Percentiles rank a stretch among this genome's conserved stretches.
Evolutionary conservation across 2,329 filamentous ascomycete genomes (phyloP).

Genomic region (Xylaria polymorpha): DNA sequence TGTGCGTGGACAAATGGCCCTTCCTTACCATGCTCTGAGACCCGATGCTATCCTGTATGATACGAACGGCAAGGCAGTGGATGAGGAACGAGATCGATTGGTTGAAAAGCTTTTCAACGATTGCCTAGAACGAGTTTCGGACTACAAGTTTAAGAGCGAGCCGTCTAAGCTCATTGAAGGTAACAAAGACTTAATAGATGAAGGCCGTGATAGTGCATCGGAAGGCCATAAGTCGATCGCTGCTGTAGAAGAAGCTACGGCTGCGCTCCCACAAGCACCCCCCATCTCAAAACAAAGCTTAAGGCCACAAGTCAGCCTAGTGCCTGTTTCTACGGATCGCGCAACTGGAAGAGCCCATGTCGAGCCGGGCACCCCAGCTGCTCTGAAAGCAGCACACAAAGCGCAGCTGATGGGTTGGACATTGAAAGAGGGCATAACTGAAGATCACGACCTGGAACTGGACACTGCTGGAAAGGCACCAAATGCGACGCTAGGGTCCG

Average conservation of each 20-base stretch:
- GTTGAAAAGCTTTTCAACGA: slow-evolving; percentile 96
- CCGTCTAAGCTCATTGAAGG: slow-evolving; percentile 80
- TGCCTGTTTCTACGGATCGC: slow-evolving; percentile 74
- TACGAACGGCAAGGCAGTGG: slow-evolving; percentile 79
- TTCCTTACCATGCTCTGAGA: slow-evolving; percentile 85
- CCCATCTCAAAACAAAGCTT: slow-evolving; percentile 66
- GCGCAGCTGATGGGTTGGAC: slow-evolving; percentile 86
- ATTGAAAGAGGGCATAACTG: slow-evolving; percentile 71
- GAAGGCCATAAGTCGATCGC: slow-evolving; percentile 78
- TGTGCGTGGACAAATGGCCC: slow-evolving; percentile 87
- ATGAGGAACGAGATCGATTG: slow-evolving; percentile 80
- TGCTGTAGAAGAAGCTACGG: slow-evolving; percentile 76
- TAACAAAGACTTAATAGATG: slow-evolving; percentile 82
- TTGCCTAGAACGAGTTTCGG: slow-evolving; percentile 88
- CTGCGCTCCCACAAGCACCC: slow-evolving; percentile 67
- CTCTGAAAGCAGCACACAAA: slow-evolving; percentile 79
- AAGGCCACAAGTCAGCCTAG: slow-evolving; percentile 65
- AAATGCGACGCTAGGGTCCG: slow-evolving; percentile 83
- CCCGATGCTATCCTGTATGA: slow-evolving; percentile 92
- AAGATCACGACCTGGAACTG: slow-evolving; percentile 77
- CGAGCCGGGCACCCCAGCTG: slow-evolving; percentile 74
- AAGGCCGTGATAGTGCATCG: slow-evolving; percentile 79
- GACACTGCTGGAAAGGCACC: slow-evolving; percentile 71
- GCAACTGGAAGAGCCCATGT: slow-evolving; percentile 79
- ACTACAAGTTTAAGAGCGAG: slow-evolving; percentile 84